Conservation (phyloP, 2,329 filamentous ascomycete species). For the Fusarium sp. region DNA sequence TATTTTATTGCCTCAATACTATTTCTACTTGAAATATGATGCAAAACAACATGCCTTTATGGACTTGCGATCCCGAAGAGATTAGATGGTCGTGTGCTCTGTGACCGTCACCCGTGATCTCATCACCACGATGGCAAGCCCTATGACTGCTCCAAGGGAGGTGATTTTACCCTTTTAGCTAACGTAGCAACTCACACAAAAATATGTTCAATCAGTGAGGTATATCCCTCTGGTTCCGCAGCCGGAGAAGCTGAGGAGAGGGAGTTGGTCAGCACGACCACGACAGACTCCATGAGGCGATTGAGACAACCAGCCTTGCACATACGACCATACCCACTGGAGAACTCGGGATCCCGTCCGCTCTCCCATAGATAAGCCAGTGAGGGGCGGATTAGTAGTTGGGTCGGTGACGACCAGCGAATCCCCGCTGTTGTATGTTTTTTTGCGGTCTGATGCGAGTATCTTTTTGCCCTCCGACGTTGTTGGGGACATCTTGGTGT, state of each 20-base stretch:
- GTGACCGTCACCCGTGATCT: accelerated
- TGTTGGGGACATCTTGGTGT: neutral
- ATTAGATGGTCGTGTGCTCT: neutral
- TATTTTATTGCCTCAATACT: neutral
- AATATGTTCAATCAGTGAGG: neutral
- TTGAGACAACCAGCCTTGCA: neutral
- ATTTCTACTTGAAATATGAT: neutral
- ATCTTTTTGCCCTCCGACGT: neutral
- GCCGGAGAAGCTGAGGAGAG: neutral
- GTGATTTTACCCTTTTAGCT: neutral
- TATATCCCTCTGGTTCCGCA: neutral
- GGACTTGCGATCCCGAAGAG: neutral
- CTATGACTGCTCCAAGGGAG: neutral
- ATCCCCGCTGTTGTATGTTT: neutral
- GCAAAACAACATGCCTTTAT: neutral
- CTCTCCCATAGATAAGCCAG: neutral
- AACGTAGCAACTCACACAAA: neutral
- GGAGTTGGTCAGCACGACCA: neutral
- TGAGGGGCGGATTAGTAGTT: neutral
- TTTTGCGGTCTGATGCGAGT: neutral
- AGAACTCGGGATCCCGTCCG: neutral
- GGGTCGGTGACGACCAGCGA: neutral
- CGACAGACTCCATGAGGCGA: neutral
- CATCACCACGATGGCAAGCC: neutral
- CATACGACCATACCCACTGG: neutral